phyloP scores from a whole-genome alignment of 2,329 filamentous ascomycete species.

The Aspergillus proliferans region DNA sequence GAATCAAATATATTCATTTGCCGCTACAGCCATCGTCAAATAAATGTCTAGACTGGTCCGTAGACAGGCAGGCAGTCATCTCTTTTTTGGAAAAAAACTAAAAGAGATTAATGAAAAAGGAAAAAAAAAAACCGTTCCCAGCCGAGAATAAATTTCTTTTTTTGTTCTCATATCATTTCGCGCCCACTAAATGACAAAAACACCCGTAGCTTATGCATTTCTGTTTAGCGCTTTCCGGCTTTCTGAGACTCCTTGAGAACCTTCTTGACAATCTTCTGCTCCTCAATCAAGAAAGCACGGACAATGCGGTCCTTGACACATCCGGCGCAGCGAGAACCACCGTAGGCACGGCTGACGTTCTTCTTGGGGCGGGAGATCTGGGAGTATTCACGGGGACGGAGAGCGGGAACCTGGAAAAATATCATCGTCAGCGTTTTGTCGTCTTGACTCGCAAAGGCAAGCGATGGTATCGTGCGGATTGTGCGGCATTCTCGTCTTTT shows the following conservation, averaged over 20 bases:
- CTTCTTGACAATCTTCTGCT: constrained; percentile 99
- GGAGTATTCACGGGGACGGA: constrained; percentile 96
- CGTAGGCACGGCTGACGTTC: constrained; percentile 97
- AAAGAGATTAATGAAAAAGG: neutral
- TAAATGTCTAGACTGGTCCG: neutral
- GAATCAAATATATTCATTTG: neutral
- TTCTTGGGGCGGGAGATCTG: constrained; percentile 98
- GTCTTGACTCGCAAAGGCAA: neutral
- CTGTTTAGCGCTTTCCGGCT: constrained; percentile 40
- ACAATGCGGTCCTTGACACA: constrained; percentile 98
- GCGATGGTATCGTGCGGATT: constrained; percentile 1
- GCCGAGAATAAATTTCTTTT: constrained; percentile 8
- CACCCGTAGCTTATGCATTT: constrained; percentile 18
- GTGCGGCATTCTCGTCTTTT: constrained; percentile 7
- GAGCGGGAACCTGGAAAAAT: constrained; percentile 73
- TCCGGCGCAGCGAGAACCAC: constrained; percentile 96
- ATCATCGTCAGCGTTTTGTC: constrained; percentile 9
- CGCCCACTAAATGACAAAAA: constrained; percentile 29
- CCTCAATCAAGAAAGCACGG: constrained; percentile 98
- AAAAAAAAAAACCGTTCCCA: constrained; percentile 28
- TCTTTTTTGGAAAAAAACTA: neutral
- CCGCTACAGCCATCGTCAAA: neutral
- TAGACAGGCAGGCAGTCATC: neutral
- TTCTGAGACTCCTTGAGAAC: constrained; percentile 94
- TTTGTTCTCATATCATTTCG: constrained; percentile 20